Evolutionary conservation across 2,329 filamentous ascomycete genomes (phyloP).

Genomic region (Aspergillus sp.): DNA sequence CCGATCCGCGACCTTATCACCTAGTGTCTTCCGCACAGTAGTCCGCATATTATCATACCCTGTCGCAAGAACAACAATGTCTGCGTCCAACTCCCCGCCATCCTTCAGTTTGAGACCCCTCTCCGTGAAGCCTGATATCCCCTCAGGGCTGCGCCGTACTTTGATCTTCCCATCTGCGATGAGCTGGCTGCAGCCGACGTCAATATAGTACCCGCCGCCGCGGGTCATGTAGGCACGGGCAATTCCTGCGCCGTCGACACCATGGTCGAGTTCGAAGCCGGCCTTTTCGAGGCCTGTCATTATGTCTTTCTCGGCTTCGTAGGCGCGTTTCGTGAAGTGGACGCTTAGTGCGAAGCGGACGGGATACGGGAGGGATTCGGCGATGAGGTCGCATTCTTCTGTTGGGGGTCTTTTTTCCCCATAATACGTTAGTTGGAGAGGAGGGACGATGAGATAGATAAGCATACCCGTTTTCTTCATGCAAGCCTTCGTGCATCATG

Average conservation of each 20-base stretch:
- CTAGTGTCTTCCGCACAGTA: conserved; percentile 61
- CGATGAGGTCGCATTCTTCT: conserved; percentile 52
- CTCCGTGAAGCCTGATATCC: conserved; percentile 53
- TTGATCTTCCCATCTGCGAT: conserved; percentile 61
- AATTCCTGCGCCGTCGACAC: conserved; percentile 44
- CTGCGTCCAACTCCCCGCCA: conserved; percentile 57
- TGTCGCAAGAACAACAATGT: conserved; percentile 64
- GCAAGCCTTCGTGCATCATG: conserved; percentile 46
- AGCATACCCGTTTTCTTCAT: conserved; percentile 44
- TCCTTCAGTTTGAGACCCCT: conserved; percentile 53
- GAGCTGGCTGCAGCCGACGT: conserved; percentile 55
- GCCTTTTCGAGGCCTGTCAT: conserved; percentile 48
- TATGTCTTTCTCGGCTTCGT: conserved; percentile 42
- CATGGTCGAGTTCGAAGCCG: conserved; percentile 47
- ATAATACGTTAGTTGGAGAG: neutral
- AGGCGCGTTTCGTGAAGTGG: conserved; percentile 43
- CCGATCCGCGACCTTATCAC: conserved; percentile 59
- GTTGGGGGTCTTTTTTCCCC: conserved; percentile 44
- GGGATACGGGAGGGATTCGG: conserved; percentile 48
- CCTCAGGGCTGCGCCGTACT: conserved; percentile 57
- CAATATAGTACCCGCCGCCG: conserved; percentile 61
- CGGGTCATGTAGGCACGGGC: conserved; percentile 47
- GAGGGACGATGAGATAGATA: neutral
- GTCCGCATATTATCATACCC: conserved; percentile 69
- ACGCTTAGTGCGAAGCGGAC: conserved; percentile 49